Evolutionary conservation across 441 rosid species (phyloP).

Genomic region (Mallotus repandus): DNA sequence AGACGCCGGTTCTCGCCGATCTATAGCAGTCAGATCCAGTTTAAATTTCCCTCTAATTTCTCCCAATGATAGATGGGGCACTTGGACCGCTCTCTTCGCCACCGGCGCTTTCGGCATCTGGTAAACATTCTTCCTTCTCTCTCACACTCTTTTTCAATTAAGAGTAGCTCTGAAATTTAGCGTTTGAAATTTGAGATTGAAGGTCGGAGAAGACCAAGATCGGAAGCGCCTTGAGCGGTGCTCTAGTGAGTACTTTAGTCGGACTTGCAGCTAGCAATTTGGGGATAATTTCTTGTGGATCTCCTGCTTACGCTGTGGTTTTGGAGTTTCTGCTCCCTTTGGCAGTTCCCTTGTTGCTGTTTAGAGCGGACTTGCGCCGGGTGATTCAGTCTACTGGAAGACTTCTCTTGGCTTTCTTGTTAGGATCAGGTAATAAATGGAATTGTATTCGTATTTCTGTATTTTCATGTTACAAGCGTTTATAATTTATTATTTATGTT

Average conservation of each 20-base stretch:
- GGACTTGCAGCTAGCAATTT: slow-evolving; percentile 79
- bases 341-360: slow-evolving; percentile 62
- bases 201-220: slow-evolving; percentile 81
- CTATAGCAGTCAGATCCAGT: slow-evolving; percentile 51
- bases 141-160: not conserved
- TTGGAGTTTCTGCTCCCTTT: slow-evolving; percentile 68
- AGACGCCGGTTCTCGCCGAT: slow-evolving; percentile 28
- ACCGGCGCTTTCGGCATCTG: slow-evolving; percentile 86
- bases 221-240: slow-evolving; percentile 76
- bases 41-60: slow-evolving; percentile 63
- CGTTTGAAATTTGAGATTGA: slow-evolving; percentile 4
- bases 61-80: slow-evolving; percentile 78
- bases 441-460: not conserved
- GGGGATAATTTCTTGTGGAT: slow-evolving; percentile 64
- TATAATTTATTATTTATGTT: not conserved
- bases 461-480: too few species aligned
- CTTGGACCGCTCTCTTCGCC: slow-evolving; percentile 81
- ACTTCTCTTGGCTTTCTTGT: slow-evolving; percentile 68
- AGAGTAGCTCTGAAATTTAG: not conserved
- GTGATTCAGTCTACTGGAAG: slow-evolving; percentile 63
- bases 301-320: slow-evolving; percentile 60
- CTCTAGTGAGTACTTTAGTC: slow-evolving; percentile 68
- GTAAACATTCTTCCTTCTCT: slow-evolving; percentile 28
- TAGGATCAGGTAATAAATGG: slow-evolving; percentile 55
- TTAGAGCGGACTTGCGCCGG: slow-evolving; percentile 71